Evolutionary conservation across 2,329 filamentous ascomycete genomes (phyloP).

Genomic region (Clonostachys byssicola): DNA sequence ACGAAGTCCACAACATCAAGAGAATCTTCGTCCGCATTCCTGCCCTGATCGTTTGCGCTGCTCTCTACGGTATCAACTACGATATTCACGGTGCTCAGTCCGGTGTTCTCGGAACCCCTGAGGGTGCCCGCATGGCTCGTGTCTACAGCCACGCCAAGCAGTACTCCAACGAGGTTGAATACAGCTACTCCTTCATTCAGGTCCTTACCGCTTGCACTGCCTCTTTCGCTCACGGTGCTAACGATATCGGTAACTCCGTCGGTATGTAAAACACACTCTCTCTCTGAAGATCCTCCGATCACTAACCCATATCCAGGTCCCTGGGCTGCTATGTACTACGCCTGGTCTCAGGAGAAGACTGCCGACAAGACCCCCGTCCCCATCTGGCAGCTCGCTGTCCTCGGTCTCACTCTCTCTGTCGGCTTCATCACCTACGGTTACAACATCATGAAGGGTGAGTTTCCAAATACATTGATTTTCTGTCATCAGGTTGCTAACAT

Average conservation of each 20-base stretch:
- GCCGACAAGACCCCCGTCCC: conserved; percentile 31
- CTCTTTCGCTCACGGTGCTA: conserved; percentile 52
- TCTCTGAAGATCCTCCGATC: no score
- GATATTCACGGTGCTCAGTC: conserved; percentile 76
- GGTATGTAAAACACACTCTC: conserved; percentile 11
- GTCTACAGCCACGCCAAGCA: conserved; percentile 43
- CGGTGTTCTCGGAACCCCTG: conserved; percentile 67
- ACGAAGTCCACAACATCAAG: conserved; percentile 69
- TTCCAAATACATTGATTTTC: background rate
- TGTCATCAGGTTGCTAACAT: background rate
- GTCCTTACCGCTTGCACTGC: conserved; percentile 47
- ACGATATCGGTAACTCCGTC: conserved; percentile 49
- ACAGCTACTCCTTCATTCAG: conserved; percentile 43
- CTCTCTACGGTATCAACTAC: conserved; percentile 74
- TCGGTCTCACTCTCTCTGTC: conserved; percentile 23
- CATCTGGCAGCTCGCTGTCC: conserved; percentile 34
- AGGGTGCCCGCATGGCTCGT: conserved; percentile 65
- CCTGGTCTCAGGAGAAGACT: conserved; percentile 37
- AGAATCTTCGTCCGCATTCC: conserved; percentile 62
- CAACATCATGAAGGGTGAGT: conserved; percentile 22
- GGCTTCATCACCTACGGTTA: conserved; percentile 32
- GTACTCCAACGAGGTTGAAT: conserved; percentile 49
- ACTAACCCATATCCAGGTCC: conserved; percentile 14
- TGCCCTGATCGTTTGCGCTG: conserved; percentile 57
- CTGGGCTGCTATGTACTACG: conserved; percentile 45